A percentile compares a stretch with the other conserved stretches of the same genome.
Evolutionary conservation across 2,329 filamentous ascomycete species (phyloP).

Genomic region (Akanthomyces muscarius): DNA sequence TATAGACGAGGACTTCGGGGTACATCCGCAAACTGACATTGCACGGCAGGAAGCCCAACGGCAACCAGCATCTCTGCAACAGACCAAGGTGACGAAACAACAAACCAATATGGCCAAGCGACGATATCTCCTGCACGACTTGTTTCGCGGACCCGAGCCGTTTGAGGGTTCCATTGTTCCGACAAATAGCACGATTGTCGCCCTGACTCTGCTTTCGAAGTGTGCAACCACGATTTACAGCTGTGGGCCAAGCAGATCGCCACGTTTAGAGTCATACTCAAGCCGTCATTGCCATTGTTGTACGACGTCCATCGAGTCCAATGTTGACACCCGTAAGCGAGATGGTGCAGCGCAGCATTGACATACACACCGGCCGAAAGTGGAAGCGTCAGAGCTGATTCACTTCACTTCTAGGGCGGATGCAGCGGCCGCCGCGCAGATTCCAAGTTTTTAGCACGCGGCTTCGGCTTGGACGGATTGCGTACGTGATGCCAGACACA

Average conservation of each 20-base stretch:
- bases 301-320: neutral
- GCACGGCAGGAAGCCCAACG: neutral
- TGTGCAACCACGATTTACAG: neutral
- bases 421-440: neutral
- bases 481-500: neutral
- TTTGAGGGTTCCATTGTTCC: neutral
- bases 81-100: too few species aligned
- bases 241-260: neutral
- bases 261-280: too few species aligned
- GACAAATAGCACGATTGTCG: neutral
- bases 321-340: conserved; percentile 6
- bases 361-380: neutral
- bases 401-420: neutral
- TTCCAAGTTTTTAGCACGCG: neutral
- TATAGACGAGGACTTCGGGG: neutral
- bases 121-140: too few species aligned
- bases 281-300: neutral
- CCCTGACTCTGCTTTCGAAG: neutral
- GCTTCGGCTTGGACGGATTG: neutral
- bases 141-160: neutral
- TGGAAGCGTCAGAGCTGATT: neutral
- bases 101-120: neutral
- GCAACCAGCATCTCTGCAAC: neutral
- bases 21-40: conserved; percentile 6
- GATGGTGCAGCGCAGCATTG: conserved; percentile 4